Evolutionary conservation across 2,329 filamentous ascomycete species (phyloP).

Genomic region (Ampelomyces quisqualis): DNA sequence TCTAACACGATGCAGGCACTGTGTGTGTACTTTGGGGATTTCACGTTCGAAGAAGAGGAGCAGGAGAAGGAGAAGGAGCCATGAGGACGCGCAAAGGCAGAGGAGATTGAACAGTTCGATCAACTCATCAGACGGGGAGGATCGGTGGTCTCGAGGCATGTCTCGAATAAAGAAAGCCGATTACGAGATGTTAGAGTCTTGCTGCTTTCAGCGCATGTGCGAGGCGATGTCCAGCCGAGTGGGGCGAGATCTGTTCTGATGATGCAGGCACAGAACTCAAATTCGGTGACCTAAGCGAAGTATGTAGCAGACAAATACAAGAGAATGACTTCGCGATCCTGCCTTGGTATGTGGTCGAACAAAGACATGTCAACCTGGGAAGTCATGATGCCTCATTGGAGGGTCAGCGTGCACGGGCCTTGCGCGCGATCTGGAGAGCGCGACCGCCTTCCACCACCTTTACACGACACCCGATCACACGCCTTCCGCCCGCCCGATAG

Average conservation of each 20-base stretch:
- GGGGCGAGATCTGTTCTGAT: too few relatives aligned
- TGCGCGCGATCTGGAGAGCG: background rate
- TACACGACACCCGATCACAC: conserved; percentile 10
- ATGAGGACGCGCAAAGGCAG: conserved; percentile 1
- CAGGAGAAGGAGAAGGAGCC: conserved; percentile 19
- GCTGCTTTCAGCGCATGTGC: too few relatives aligned
- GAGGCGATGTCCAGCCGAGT: too few relatives aligned
- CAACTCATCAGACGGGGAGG: too few relatives aligned
- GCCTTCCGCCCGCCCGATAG: conserved; percentile 12
- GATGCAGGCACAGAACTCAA: too few relatives aligned
- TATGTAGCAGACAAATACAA: background rate
- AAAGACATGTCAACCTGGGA: background rate
- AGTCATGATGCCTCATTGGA: background rate
- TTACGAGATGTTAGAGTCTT: too few relatives aligned
- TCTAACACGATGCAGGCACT: conserved; percentile 47
- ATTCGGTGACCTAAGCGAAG: too few relatives aligned
- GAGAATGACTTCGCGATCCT: background rate
- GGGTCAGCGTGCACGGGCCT: background rate
- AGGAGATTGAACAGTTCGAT: too few relatives aligned
- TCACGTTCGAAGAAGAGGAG: conserved; percentile 40
- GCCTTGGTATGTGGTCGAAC: background rate
- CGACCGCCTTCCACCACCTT: conserved; percentile 9
- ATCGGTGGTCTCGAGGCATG: too few relatives aligned
- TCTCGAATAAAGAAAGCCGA: too few relatives aligned
- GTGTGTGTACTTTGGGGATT: conserved; percentile 60